phyloP scores from a whole-genome alignment of 2,329 filamentous ascomycete species.

The Cyphellophora attinorum region DNA sequence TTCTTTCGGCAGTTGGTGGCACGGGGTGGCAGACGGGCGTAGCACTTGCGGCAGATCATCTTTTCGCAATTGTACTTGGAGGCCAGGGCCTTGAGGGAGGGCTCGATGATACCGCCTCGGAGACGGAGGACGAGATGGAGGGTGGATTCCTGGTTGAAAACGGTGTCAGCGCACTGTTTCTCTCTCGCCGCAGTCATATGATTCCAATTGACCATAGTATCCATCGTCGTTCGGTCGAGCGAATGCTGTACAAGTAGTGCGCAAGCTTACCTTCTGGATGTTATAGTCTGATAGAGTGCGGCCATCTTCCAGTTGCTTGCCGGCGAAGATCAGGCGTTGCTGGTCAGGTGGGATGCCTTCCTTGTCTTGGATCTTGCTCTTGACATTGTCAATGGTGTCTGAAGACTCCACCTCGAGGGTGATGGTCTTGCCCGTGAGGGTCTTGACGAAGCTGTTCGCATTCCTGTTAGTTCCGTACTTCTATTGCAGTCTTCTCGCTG shows the following conservation, averaged over 20 bases:
- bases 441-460: conserved; percentile 87
- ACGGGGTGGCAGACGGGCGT: conserved; percentile 95
- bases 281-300: conserved; percentile 97
- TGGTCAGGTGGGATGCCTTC: conserved; percentile 97
- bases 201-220: not conserved
- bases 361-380: conserved; percentile 99
- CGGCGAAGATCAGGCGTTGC: conserved; percentile 97
- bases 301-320: conserved; percentile 98
- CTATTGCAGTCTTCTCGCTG: conserved; percentile 18
- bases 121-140: conserved; percentile 98
- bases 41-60: conserved; percentile 99
- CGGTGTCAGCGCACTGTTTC: not conserved
- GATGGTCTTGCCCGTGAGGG: conserved; percentile 99
- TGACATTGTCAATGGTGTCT: conserved; percentile 99
- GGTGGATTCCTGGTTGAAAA: conserved; percentile 70
- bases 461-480: conserved; percentile 8
- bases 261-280: conserved; percentile 94
- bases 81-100: conserved; percentile 94
- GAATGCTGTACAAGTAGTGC: conserved; percentile 10
- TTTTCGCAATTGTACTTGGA: conserved; percentile 99
- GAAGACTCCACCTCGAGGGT: conserved; percentile 98
- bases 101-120: conserved; percentile 98
- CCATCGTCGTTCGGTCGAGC: not conserved
- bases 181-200: not conserved
- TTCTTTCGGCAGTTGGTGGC: conserved; percentile 99